Conservation (phyloP, 148 eudicot genomes). For the Euryodendron excelsum region DNA sequence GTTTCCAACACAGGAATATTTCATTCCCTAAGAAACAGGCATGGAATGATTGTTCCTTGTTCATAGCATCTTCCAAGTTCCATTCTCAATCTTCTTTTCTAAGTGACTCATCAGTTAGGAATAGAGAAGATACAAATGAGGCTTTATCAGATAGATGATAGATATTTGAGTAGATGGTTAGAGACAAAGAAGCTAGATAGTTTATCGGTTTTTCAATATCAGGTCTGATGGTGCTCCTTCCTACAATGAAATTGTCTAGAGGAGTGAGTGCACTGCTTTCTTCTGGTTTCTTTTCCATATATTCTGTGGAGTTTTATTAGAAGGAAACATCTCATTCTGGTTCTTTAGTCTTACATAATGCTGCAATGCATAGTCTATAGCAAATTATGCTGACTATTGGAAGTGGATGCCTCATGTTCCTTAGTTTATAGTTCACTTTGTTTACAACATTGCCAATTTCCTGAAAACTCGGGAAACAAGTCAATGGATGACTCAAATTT, state of each 20-base stretch:
- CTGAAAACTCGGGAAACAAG: too few species aligned
- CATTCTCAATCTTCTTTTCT: too few species aligned
- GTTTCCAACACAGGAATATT: constrained; percentile 15
- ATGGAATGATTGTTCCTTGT: constrained; percentile 6
- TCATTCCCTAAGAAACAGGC: constrained; percentile 18
- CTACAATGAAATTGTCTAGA: neutral
- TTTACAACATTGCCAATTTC: too few species aligned
- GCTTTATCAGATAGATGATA: neutral
- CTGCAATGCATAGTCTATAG: too few species aligned
- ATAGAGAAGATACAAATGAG: neutral
- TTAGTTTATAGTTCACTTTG: neutral
- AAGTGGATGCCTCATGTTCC: neutral
- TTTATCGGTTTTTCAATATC: neutral
- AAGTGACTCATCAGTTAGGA: constrained; percentile 2
- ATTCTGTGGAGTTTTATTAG: constrained; percentile 5
- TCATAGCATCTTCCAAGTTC: too few species aligned
- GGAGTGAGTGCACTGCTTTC: neutral
- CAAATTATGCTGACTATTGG: too few species aligned
- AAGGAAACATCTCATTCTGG: too few species aligned
- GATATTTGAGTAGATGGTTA: neutral
- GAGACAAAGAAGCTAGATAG: too few species aligned
- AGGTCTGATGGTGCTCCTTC: neutral
- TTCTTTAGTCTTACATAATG: too few species aligned
- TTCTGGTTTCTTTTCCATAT: neutral
- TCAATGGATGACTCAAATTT: too few species aligned